These are phyloP conservation scores for Asterophora lycoperdoides DNA, from an alignment of 768 basidiomycete species.

Conservation along the genomic window DNA sequence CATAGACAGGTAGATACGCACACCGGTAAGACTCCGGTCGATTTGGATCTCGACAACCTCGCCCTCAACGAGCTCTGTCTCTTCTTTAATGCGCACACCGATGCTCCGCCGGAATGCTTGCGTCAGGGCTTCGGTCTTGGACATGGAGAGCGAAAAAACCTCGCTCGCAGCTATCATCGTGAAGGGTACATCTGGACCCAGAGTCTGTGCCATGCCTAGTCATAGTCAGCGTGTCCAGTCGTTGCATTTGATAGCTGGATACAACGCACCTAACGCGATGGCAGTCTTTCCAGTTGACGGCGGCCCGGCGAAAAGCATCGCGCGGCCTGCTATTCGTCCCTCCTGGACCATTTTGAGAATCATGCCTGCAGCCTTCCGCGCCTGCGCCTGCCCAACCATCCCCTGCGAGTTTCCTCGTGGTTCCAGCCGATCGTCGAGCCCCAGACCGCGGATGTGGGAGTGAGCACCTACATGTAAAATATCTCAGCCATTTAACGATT, in stretches of 20 bases:
- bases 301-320: constrained; percentile 96
- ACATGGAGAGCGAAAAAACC: constrained; percentile 97
- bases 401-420: constrained; percentile 87
- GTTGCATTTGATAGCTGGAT: background rate
- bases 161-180: constrained; percentile 98
- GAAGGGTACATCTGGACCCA: constrained; percentile 94
- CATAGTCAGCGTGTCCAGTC: background rate
- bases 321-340: constrained; percentile 90
- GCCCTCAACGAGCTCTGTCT: constrained; percentile 95
- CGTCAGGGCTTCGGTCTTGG: constrained; percentile 96
- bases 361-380: constrained; percentile 95
- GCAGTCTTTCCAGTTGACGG: constrained; percentile 98
- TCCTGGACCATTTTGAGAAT: constrained; percentile 98
- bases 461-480: constrained; percentile 58
- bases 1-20: constrained; percentile 39
- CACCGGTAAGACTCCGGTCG: constrained; percentile 93
- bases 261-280: constrained; percentile 84
- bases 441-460: constrained; percentile 94
- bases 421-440: constrained; percentile 88
- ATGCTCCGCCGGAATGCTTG: constrained; percentile 96
- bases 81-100: constrained; percentile 95
- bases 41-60: constrained; percentile 99
- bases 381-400: constrained; percentile 96
- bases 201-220: constrained; percentile 90
- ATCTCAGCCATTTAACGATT: constrained; percentile 7